A percentile compares a stretch with the other conserved stretches of the same genome.
Evolutionary conservation across 2,329 filamentous ascomycete species (phyloP).

Genomic region (Fusarium acutatum): DNA sequence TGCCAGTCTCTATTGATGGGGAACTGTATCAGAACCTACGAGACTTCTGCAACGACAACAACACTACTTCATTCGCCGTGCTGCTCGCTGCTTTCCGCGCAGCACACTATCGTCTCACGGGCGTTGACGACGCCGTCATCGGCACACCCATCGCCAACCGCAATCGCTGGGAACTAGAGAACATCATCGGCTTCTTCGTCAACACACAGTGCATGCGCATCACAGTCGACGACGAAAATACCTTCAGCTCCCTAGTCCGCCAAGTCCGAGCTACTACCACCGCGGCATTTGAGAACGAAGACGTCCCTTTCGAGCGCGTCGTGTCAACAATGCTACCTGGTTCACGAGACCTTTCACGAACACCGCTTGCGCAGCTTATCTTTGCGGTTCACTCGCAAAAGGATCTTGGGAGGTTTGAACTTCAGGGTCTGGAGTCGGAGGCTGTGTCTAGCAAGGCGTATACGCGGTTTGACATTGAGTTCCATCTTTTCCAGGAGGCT

Average conservation of each 20-base stretch:
- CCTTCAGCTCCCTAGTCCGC: constrained; percentile 15
- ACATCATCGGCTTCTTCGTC: constrained; percentile 41
- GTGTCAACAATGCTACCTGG: not conserved
- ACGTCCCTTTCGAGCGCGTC: constrained; percentile 7
- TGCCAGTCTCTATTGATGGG: constrained; percentile 11
- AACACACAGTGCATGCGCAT: constrained; percentile 41
- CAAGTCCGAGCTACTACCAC: constrained; percentile 12
- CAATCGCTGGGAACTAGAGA: constrained; percentile 17
- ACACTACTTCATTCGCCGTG: constrained; percentile 16
- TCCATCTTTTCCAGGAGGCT: constrained; percentile 36
- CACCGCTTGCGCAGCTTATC: constrained; percentile 1
- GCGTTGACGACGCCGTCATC: constrained; percentile 33
- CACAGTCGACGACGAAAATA: constrained; percentile 9
- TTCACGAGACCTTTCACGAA: not conserved
- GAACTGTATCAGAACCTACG: constrained; percentile 4
- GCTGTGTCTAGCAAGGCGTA: not conserved
- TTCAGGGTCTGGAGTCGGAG: constrained; percentile 27
- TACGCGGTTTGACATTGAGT: constrained; percentile 38
- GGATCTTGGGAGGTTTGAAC: constrained; percentile 23
- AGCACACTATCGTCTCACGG: constrained; percentile 40
- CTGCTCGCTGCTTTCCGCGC: constrained; percentile 40
- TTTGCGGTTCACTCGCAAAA: constrained; percentile 30
- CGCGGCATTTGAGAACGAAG: not conserved
- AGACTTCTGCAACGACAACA: constrained; percentile 3
- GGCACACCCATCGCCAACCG: constrained; percentile 34